A percentile compares a stretch with the other conserved stretches of the same genome.
Conservation (phyloP, 331 rosid species). For the Pyracantha coccinea region DNA sequence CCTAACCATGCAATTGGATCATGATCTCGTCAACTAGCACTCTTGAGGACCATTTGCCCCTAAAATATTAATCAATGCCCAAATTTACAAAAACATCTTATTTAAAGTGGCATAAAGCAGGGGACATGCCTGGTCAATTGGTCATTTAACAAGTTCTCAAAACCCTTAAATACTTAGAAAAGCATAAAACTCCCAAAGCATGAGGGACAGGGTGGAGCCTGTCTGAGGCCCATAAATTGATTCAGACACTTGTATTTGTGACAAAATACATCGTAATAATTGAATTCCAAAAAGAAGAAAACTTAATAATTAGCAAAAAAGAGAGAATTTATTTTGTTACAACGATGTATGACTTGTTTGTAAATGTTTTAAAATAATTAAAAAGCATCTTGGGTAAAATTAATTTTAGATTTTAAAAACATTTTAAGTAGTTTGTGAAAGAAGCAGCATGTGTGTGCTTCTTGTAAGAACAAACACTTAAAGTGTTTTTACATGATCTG, state of each 20-base stretch:
- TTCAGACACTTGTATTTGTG: conserved; percentile 30
- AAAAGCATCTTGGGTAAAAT: too few relatives aligned
- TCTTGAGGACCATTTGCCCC: conserved; percentile 10
- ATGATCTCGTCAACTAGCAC: conserved; percentile 8
- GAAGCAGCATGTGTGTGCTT: too few relatives aligned
- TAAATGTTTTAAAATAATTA: too few relatives aligned
- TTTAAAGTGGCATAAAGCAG: neutral
- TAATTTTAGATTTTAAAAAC: too few relatives aligned
- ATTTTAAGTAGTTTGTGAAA: too few relatives aligned
- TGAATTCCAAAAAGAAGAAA: neutral
- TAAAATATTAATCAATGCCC: conserved; percentile 1
- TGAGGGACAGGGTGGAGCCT: conserved; percentile 34
- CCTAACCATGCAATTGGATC: conserved; percentile 8
- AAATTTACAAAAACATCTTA: neutral
- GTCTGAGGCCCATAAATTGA: conserved; percentile 20
- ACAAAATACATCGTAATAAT: conserved; percentile 31
- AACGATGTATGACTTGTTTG: too few relatives aligned
- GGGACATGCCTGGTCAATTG: conserved; percentile 1
- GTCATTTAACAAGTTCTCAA: neutral
- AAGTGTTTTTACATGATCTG: too few relatives aligned
- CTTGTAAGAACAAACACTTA: too few relatives aligned
- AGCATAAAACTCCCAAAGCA: conserved; percentile 12
- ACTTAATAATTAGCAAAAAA: neutral
- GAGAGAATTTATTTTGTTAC: too few relatives aligned
- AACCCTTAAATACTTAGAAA: conserved; percentile 9